Evolutionary conservation across 2,329 filamentous ascomycete genomes (phyloP).

Genomic region (Helotiales sp.): DNA sequence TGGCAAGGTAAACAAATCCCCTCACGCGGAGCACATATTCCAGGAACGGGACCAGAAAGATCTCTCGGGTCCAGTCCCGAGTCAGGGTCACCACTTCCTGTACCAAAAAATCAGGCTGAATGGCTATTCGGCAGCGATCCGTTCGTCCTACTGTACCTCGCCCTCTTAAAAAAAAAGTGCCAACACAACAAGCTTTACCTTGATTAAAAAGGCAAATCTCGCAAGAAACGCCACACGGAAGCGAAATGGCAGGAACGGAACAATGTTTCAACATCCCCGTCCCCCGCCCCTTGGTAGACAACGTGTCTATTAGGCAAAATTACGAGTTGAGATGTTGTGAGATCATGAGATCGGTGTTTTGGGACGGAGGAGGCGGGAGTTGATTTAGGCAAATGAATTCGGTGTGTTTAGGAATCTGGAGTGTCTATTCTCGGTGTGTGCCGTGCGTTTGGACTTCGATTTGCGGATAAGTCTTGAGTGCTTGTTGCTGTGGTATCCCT

Average conservation of each 20-base stretch:
- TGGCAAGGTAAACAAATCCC: neutral
- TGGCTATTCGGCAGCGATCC: slow-evolving; percentile 6
- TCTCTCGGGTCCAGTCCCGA: neutral
- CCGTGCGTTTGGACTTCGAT: neutral
- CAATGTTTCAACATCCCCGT: neutral
- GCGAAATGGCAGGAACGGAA: neutral
- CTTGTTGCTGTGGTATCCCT: neutral
- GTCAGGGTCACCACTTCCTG: neutral
- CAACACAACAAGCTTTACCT: neutral
- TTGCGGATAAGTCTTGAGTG: neutral
- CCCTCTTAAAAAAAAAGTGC: neutral
- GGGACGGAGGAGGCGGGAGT: neutral
- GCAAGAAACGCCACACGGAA: neutral
- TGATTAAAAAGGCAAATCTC: neutral
- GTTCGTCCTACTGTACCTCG: neutral
- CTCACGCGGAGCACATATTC: neutral
- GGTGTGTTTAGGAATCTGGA: neutral
- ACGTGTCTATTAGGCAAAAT: slow-evolving; percentile 9
- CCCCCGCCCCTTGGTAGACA: neutral
- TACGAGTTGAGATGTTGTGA: neutral
- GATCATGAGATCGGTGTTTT: slow-evolving; percentile 7
- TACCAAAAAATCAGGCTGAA: slow-evolving; percentile 1
- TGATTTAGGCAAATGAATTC: slow-evolving; percentile 3
- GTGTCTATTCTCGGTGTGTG: slow-evolving; percentile 6
- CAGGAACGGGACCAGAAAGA: neutral